Evolutionary conservation across 2,329 filamentous ascomycete species (phyloP).

Genomic region (Cladosporium sp.): DNA sequence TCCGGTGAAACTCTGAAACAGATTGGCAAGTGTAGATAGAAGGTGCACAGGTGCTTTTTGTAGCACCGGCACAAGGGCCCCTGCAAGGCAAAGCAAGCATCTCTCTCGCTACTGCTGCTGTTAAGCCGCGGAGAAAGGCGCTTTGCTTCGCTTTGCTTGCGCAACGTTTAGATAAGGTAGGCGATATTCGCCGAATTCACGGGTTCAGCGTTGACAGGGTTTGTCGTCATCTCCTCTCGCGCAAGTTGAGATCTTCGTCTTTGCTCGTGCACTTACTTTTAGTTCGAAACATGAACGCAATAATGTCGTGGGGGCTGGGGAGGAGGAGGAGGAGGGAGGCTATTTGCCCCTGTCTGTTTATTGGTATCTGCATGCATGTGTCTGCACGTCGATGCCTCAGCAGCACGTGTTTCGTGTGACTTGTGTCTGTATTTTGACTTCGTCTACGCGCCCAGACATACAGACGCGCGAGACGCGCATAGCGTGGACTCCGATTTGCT

Average conservation of each 20-base stretch:
- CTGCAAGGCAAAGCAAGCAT: background rate
- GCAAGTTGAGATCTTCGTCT: background rate
- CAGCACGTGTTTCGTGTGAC: background rate
- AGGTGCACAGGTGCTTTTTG: no score
- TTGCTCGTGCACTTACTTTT: background rate
- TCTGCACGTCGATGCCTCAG: background rate
- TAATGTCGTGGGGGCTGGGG: background rate
- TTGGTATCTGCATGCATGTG: background rate
- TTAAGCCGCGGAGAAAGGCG: background rate
- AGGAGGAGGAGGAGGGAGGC: background rate
- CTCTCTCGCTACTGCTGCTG: no score
- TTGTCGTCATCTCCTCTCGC: background rate
- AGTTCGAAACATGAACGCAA: background rate
- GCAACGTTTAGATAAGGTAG: background rate
- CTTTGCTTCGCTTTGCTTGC: background rate
- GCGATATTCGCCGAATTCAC: background rate
- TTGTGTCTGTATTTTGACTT: background rate
- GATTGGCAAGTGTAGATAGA: no score
- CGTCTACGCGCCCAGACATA: background rate
- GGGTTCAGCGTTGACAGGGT: background rate
- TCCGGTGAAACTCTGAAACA: background rate
- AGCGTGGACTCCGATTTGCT: background rate
- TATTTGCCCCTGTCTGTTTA: background rate
- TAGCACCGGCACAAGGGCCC: background rate
- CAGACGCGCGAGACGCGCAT: background rate